Evolutionary conservation across 2,329 filamentous ascomycete species (phyloP), one percentile per base, ranked within the genome.

Genomic region (Pseudofabraea citricarpa): DNA sequence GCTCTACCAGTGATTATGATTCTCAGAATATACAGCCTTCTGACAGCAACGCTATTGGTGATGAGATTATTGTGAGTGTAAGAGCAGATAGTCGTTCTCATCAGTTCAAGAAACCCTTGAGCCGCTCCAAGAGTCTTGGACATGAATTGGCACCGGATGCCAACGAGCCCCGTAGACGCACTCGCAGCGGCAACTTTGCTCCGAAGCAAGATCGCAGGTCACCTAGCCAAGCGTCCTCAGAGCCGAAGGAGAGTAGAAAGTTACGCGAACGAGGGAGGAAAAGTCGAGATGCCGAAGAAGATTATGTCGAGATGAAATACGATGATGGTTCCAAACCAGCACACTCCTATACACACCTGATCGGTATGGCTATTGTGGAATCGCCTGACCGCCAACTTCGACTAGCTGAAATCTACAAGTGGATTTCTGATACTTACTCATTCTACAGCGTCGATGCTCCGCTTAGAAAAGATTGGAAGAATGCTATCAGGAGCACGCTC

Each of bases 391-490:
- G 35, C 35, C 35, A 37, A 22, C 35, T 37, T 21, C 35, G 35
- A 37, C 35, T 37, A 12, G 35, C 20, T 22, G 35, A 37, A 15
- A 37, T 37, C 16, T 37, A 37, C 35, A 37, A 22, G 15, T 37
- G 35, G 35, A 37, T 37, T 6, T 37, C 35, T 20, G 35, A 37
- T 24, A 37, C 35, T n/a, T 37, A 37, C 13, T 37, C 35, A 7
- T 37, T 37, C 35, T 37, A 37, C 35, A 37, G 35, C 15, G 35
- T 21, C 15, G 35, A 22, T 23, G 35, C 21, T 6, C 35, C 35
- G 3, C 10, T 37, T 18, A 24, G 35, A 21, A 37, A 37, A 12
- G 35, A 37, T 22, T 37, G 35, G 35, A 37, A 37, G 21, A 37
- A 37, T 22, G 35, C 35, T 18, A 37, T 37, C 35, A 20, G 35